These are phyloP conservation scores for Alternaria sp. DNA, from an alignment of 2,329 filamentous ascomycete genomes.

Conservation along the genomic window DNA sequence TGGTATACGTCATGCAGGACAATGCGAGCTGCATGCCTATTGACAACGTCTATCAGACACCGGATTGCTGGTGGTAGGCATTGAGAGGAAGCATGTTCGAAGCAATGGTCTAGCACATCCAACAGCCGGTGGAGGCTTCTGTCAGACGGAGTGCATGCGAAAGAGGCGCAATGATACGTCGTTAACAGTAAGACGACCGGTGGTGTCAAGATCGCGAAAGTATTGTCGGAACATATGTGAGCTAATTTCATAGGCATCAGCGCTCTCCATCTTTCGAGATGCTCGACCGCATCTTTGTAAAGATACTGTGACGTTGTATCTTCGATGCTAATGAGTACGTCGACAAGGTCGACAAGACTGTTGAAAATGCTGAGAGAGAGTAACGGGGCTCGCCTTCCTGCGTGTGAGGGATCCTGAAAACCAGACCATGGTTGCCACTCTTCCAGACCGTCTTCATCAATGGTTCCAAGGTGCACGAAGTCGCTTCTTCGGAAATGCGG, in stretches of 20 bases:
- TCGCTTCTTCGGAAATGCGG: constrained; percentile 59
- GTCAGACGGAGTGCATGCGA: constrained; percentile 30
- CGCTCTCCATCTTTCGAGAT: constrained; percentile 47
- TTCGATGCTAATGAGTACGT: constrained; percentile 27
- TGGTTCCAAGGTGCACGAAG: constrained; percentile 54
- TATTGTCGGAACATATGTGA: constrained; percentile 21
- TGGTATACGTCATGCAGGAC: constrained; percentile 20
- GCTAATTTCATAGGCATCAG: constrained; percentile 33
- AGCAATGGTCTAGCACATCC: constrained; percentile 33
- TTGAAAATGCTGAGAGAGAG: constrained; percentile 62
- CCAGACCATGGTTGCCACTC: constrained; percentile 77
- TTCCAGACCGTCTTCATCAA: constrained; percentile 71
- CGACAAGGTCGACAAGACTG: constrained; percentile 48
- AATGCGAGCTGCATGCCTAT: constrained; percentile 18
- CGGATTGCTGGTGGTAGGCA: constrained; percentile 37
- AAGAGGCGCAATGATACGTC: constrained; percentile 31
- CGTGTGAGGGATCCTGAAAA: constrained; percentile 36
- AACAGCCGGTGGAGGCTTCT: constrained; percentile 24
- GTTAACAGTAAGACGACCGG: constrained; percentile 37
- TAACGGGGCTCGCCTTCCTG: constrained; percentile 37
- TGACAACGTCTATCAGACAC: constrained; percentile 32
- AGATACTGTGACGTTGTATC: not conserved
- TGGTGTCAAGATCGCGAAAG: constrained; percentile 26
- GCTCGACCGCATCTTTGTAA: constrained; percentile 35
- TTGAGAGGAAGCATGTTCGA: constrained; percentile 21